Conservation (phyloP, 257 asterid species). For the Leonotis leonurus region DNA sequence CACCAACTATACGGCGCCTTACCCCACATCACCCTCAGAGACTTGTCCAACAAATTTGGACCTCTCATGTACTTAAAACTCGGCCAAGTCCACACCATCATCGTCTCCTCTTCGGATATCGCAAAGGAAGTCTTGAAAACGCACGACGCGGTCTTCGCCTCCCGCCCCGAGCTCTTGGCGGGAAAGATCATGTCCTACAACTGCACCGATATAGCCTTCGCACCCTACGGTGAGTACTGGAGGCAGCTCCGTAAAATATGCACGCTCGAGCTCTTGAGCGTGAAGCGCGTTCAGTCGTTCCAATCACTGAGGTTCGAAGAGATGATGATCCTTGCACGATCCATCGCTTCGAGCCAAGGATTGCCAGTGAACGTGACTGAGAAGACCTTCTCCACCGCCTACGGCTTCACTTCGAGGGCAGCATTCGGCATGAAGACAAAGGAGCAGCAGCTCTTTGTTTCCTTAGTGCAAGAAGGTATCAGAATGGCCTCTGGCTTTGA, state of each 20-base stretch:
- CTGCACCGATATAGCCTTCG: slow-evolving; percentile 6
- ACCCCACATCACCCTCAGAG: slow-evolving; percentile 1
- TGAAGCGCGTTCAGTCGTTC: slow-evolving; percentile 15
- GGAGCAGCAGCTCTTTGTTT: slow-evolving; percentile 13
- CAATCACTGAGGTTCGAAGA: slow-evolving; percentile 20
- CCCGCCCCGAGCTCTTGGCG: neutral
- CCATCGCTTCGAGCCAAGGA: slow-evolving; percentile 13
- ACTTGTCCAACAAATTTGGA: slow-evolving; percentile 16
- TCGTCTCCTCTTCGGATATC: slow-evolving; percentile 24
- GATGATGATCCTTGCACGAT: neutral
- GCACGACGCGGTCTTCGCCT: slow-evolving; percentile 20
- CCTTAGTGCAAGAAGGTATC: neutral
- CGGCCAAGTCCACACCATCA: slow-evolving; percentile 15
- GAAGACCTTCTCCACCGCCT: neutral
- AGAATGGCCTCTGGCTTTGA: slow-evolving; percentile 13
- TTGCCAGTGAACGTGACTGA: slow-evolving; percentile 19
- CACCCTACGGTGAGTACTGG: slow-evolving; percentile 30
- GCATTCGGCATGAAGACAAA: slow-evolving; percentile 20
- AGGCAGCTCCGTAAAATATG: slow-evolving; percentile 22
- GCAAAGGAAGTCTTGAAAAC: slow-evolving; percentile 27
- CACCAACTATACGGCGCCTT: slow-evolving; percentile 13
- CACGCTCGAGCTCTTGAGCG: slow-evolving; percentile 18
- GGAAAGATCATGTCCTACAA: neutral
- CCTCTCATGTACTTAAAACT: slow-evolving; percentile 21
- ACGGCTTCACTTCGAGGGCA: slow-evolving; percentile 2